A percentile compares a stretch with the other conserved stretches of the same genome.
phyloP scores from a whole-genome alignment of 2,329 filamentous ascomycete species.

The Alternaria panax region DNA sequence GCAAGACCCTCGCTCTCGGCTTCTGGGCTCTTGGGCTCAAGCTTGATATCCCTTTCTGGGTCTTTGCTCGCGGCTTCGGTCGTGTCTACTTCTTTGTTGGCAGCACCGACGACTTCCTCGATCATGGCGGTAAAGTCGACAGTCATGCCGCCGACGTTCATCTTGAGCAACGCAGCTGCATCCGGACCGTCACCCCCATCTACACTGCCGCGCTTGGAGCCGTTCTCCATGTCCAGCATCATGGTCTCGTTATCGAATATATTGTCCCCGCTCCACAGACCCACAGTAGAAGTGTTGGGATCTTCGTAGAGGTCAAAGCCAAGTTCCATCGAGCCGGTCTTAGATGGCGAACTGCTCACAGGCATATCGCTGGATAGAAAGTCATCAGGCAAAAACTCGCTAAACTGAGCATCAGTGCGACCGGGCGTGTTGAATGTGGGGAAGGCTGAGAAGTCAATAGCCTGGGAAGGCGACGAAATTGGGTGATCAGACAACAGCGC shows the following conservation, averaged over 20 bases:
- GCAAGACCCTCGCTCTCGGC: conserved; percentile 17
- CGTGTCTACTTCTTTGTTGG: conserved; percentile 23
- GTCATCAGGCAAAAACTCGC: conserved; percentile 41
- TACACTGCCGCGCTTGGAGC: conserved; percentile 11
- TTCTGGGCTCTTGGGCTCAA: conserved; percentile 14
- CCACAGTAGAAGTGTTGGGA: conserved; percentile 43
- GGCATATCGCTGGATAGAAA: conserved; percentile 49
- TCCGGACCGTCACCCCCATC: conserved; percentile 16
- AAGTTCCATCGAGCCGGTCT: conserved; percentile 27
- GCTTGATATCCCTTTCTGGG: conserved; percentile 5
- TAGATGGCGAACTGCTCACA: conserved; percentile 46
- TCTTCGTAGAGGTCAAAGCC: conserved; percentile 50
- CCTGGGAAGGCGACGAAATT: conserved; percentile 41
- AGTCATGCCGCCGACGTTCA: conserved; percentile 38
- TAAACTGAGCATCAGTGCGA: conserved; percentile 33
- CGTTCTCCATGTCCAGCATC: conserved; percentile 26
- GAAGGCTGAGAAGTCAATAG: conserved; percentile 47
- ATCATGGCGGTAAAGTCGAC: conserved; percentile 49
- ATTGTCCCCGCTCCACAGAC: conserved; percentile 43
- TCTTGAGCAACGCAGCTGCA: conserved; percentile 31
- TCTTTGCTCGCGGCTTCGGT: not conserved
- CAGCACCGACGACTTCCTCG: conserved; percentile 42
- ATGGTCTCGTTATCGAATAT: conserved; percentile 45
- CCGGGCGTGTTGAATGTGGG: conserved; percentile 42
- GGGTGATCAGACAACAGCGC: conserved; percentile 61